These are phyloP conservation scores for Lachnellula willkommii DNA, from an alignment of 2,329 filamentous ascomycete genomes.

Conservation along the genomic window DNA sequence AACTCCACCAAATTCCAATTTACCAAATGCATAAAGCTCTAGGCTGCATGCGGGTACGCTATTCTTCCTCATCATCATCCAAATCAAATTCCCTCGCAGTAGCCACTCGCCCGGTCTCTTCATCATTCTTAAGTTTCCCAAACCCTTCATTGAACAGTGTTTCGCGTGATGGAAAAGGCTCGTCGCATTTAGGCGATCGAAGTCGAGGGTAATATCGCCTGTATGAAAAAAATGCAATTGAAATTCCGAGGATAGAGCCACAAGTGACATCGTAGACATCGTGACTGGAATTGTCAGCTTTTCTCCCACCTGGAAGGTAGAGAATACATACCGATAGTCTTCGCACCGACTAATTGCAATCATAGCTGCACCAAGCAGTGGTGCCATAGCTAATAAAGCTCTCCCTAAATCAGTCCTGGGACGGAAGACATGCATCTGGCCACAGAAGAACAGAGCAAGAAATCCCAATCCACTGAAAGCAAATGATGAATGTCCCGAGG, in stretches of 20 bases:
- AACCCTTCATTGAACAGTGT: constrained; percentile 27
- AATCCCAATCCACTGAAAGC: constrained; percentile 75
- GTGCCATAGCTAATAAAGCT: constrained; percentile 52
- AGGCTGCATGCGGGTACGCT: not conserved
- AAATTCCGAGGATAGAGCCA: constrained; percentile 55
- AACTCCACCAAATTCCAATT: not conserved
- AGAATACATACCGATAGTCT: constrained; percentile 49
- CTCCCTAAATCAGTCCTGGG: constrained; percentile 45
- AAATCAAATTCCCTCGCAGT: constrained; percentile 18
- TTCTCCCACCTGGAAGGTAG: not conserved
- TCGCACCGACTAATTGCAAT: constrained; percentile 65
- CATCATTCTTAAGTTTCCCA: constrained; percentile 31
- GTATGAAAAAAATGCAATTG: constrained; percentile 61
- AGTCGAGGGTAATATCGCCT: constrained; percentile 57
- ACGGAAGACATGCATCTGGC: constrained; percentile 55
- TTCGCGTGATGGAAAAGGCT: constrained; percentile 46
- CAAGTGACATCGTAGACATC: constrained; percentile 65
- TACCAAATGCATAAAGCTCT: not conserved
- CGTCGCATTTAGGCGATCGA: constrained; percentile 47
- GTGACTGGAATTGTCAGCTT: constrained; percentile 36
- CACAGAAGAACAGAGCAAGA: constrained; percentile 63
- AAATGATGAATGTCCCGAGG: constrained; percentile 74
- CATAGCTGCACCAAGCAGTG: constrained; percentile 57
- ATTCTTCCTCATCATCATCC: constrained; percentile 19
- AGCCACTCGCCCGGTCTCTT: constrained; percentile 20